Percentiles rank a stretch among this genome's conserved stretches.
Conservation (phyloP, 2,329 filamentous ascomycete species). For the Epichloe sibirici region DNA sequence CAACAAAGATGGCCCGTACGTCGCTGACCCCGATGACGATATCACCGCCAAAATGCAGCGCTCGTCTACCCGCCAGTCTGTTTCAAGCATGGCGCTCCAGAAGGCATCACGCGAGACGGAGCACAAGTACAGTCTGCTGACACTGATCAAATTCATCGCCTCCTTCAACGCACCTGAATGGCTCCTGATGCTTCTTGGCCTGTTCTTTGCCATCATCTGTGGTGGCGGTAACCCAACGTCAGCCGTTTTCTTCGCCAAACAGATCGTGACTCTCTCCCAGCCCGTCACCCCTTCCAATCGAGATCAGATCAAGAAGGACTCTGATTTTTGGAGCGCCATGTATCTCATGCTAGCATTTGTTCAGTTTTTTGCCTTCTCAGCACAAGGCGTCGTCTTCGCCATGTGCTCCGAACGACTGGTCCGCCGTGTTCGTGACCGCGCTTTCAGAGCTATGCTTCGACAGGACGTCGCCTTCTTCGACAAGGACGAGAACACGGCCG, state of each 20-base stretch:
- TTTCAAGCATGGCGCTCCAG: slow-evolving; percentile 60
- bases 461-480: slow-evolving; percentile 94
- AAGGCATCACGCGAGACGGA: slow-evolving; percentile 36
- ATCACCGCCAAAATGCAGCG: slow-evolving; percentile 45
- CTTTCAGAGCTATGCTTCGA: slow-evolving; percentile 78
- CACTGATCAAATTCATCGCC: slow-evolving; percentile 65
- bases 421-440: slow-evolving; percentile 66
- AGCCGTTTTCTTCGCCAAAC: slow-evolving; percentile 74
- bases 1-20: slow-evolving; percentile 27
- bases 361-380: slow-evolving; percentile 54
- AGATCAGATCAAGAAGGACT: slow-evolving; percentile 50
- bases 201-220: slow-evolving; percentile 63
- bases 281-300: slow-evolving; percentile 37
- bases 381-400: slow-evolving; percentile 65
- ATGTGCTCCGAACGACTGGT: slow-evolving; percentile 79
- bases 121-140: slow-evolving; percentile 57
- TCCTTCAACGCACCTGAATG: slow-evolving; percentile 68
- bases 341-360: slow-evolving; percentile 73
- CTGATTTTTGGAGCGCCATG: slow-evolving; percentile 82
- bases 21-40: slow-evolving; percentile 50
- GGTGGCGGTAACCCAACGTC: slow-evolving; percentile 65
- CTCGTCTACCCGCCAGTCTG: slow-evolving; percentile 42
- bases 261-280: slow-evolving; percentile 58
- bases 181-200: slow-evolving; percentile 58
- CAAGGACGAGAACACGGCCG: slow-evolving; percentile 75